Conservation (phyloP, 345 rosid genomes). For the Corchorus capsularis region DNA sequence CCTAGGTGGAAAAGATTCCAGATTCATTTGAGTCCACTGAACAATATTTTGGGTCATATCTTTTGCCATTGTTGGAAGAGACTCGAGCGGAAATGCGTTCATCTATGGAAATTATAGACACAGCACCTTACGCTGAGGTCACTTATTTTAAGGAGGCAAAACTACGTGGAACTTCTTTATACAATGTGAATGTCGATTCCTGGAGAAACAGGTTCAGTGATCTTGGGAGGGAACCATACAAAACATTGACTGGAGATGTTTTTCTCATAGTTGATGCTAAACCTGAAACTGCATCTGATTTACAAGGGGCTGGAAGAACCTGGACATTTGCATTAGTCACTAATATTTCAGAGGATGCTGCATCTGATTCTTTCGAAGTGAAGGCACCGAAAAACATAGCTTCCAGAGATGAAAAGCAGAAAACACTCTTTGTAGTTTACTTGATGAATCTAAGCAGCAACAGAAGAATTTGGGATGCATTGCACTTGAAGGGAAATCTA, state of each 20-base stretch:
- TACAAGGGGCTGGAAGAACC: conserved; percentile 28
- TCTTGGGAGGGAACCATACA: conserved; percentile 34
- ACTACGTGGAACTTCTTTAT: conserved; percentile 6
- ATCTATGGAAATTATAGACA: conserved; percentile 27
- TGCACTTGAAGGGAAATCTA: conserved; percentile 31
- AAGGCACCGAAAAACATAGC: not conserved
- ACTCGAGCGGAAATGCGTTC: conserved; percentile 39
- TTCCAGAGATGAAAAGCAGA: not conserved
- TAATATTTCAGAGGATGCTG: not conserved
- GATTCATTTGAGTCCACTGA: conserved; percentile 24
- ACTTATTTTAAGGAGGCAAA: not conserved
- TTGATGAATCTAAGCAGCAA: conserved; percentile 33
- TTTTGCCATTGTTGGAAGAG: conserved; percentile 47
- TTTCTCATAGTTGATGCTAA: conserved; percentile 31
- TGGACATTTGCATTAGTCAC: conserved; percentile 34
- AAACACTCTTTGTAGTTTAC: conserved; percentile 33
- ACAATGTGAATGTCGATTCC: conserved; percentile 26
- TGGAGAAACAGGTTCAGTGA: conserved; percentile 37
- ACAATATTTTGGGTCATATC: conserved; percentile 32
- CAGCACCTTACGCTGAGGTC: conserved; percentile 39
- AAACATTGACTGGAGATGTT: conserved; percentile 41
- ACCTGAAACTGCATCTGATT: conserved; percentile 39
- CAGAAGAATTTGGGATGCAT: conserved; percentile 37
- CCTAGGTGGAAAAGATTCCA: conserved; percentile 41
- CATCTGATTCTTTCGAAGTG: conserved; percentile 26